Conservation (phyloP, 1,284 basidiomycete species). For the Inonotus obliquus region DNA sequence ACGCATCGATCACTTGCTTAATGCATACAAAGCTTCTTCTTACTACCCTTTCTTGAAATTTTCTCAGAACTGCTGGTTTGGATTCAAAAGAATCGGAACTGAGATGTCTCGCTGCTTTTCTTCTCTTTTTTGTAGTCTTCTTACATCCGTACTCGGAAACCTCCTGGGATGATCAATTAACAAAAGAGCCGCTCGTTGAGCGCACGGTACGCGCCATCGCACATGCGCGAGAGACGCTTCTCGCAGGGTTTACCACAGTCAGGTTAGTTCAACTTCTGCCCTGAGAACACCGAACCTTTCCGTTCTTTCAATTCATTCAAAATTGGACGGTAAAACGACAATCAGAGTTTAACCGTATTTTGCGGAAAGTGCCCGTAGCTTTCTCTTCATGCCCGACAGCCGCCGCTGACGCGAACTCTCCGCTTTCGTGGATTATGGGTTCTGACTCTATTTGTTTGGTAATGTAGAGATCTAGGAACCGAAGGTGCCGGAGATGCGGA, state of each 20-base stretch:
- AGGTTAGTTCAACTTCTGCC: neutral
- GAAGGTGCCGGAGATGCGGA: constrained; percentile 64
- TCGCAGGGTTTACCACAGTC: constrained; percentile 66
- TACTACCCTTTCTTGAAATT: neutral
- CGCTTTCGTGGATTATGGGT: neutral
- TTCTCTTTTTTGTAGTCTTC: constrained; percentile 41
- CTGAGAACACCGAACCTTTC: neutral
- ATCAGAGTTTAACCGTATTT: constrained; percentile 1
- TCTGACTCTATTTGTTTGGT: neutral
- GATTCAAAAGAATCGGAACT: neutral
- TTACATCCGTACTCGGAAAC: constrained; percentile 58
- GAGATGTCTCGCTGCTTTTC: neutral
- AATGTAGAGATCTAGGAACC: constrained; percentile 54
- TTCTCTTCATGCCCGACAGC: neutral
- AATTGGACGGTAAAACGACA: neutral
- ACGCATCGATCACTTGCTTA: neutral
- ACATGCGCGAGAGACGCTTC: constrained; percentile 54
- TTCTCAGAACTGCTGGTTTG: neutral
- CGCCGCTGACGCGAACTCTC: neutral
- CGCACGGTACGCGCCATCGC: constrained; percentile 55
- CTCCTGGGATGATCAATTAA: constrained; percentile 60
- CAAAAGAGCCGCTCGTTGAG: constrained; percentile 50
- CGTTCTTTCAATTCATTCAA: neutral
- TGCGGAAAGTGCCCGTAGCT: neutral
- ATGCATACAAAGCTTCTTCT: neutral